Base-by-base conservation (phyloP, 768 basidiomycete genomes). In the Tulasnella sp. region DNA sequence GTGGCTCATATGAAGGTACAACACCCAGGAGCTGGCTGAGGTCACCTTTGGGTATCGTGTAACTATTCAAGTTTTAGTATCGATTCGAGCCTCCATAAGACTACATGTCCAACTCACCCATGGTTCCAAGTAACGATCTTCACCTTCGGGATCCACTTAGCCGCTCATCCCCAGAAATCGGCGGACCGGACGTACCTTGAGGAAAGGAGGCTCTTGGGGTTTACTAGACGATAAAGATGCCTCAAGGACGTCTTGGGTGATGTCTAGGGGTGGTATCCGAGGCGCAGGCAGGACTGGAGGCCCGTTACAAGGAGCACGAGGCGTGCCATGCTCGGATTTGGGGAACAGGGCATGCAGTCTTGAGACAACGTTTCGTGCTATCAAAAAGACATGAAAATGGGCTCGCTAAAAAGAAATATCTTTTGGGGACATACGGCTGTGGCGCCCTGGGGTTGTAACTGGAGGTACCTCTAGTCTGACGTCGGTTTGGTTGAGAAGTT, bases 101-200 rank as follows among this genome's bases (percentile, higher is more conserved):
- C 18, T 32, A 32, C 32, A 29, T 15, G 18, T 29, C 3, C 48
- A 37, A 74, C 61, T 20, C n/a, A 70, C 46, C 78, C 79, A 57
- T 80, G 79, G 51, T 80, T 80, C 79, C 79, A 80, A 5, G 79
- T 77, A 9, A 80, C 35, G 55, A 80, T 80, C 32, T 67, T 67
- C 13, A 67, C 11, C 61, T 67, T 29, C 61, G 29, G 61, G 11
- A 32, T 26, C 23, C 15, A 67, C 11, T 67, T 67, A 67, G 61
- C 61, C 61, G 61, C 32, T 23, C 15, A 13, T 10, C 13, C 61
- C 26, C 61, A 18, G 26, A 35, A 15, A 67, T 15, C 6, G 61
- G 29, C 26, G 10, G 32, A 35, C 5, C 13, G 61, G 32, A 40
- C 79, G n/a, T n/a, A 80, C 44, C 69, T 80, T 80, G 48, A 80